phyloP scores from a whole-genome alignment of 2,329 filamentous ascomycete genomes.

The Xylariales sp. region DNA sequence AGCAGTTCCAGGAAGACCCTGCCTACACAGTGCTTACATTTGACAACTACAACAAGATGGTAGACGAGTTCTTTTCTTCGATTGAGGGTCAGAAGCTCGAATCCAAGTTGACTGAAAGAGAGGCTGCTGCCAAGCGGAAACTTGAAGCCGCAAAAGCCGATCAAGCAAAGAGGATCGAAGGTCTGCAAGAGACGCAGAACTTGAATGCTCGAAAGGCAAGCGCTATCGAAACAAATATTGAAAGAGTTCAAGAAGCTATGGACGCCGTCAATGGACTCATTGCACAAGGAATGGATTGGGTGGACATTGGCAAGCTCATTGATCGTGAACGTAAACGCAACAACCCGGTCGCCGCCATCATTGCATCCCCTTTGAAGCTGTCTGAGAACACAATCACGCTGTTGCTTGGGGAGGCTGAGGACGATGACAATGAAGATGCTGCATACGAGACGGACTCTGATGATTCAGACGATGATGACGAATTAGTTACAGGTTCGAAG shows the following conservation, averaged over 20 bases:
- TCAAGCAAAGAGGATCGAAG: constrained; percentile 80
- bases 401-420: constrained; percentile 66
- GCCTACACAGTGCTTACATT: constrained; percentile 68
- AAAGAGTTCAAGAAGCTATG: constrained; percentile 87
- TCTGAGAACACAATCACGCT: constrained; percentile 87
- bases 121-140: constrained; percentile 76
- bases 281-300: constrained; percentile 95
- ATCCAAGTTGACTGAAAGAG: constrained; percentile 75
- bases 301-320: constrained; percentile 81
- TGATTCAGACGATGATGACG: constrained; percentile 51
- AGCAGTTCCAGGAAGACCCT: constrained; percentile 68
- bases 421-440: constrained; percentile 53
- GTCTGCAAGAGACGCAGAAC: constrained; percentile 74
- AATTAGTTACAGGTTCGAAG: constrained; percentile 27
- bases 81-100: constrained; percentile 91
- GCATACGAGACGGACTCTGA: constrained; percentile 61
- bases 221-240: constrained; percentile 85
- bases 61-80: constrained; percentile 96
- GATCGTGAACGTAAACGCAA: constrained; percentile 76
- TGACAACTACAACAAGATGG: constrained; percentile 83
- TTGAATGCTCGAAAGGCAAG: constrained; percentile 84
- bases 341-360: constrained; percentile 83
- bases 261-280: constrained; percentile 91
- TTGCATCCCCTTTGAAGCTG: constrained; percentile 82
- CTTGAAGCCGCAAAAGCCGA: constrained; percentile 80